Percentiles rank a stretch among this genome's conserved stretches.
These are phyloP conservation scores for Linum trigynum DNA, from an alignment of 345 rosid species.

Conservation along the genomic window DNA sequence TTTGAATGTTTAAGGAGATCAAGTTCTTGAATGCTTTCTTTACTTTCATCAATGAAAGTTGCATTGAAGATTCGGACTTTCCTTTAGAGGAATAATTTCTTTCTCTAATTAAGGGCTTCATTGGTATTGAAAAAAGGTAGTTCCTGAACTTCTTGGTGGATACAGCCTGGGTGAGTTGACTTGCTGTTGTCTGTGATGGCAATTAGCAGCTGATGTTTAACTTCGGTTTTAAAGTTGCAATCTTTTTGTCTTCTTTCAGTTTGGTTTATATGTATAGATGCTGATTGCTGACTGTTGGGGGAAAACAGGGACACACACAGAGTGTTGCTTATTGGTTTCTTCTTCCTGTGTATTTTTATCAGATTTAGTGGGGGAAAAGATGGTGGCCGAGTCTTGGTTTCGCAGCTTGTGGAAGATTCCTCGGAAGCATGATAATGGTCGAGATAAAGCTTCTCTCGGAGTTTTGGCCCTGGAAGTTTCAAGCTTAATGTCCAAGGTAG, in stretches of 20 bases:
- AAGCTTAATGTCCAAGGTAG: constrained; percentile 73
- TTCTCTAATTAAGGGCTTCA: background rate
- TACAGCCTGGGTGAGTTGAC: background rate
- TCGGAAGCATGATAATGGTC: constrained; percentile 42
- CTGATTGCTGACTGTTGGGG: too few species aligned
- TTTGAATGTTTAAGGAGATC: background rate
- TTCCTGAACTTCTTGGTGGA: background rate
- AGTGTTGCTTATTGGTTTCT: too few species aligned
- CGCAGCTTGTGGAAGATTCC: constrained; percentile 65
- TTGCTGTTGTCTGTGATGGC: background rate
- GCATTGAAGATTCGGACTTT: background rate
- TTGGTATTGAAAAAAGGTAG: background rate
- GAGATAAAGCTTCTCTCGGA: constrained; percentile 55
- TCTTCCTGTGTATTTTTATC: background rate
- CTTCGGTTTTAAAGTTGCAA: background rate
- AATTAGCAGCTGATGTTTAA: background rate
- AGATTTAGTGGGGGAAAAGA: constrained; percentile 14
- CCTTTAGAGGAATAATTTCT: background rate
- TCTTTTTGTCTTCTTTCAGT: too few species aligned
- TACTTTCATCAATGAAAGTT: background rate
- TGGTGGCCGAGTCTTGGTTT: constrained; percentile 91
- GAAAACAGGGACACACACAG: too few species aligned
- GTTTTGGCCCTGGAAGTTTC: constrained; percentile 87
- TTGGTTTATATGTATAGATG: too few species aligned
- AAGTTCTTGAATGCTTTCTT: background rate